phyloP scores from a whole-genome alignment of 2,329 filamentous ascomycete species.

The Calycina marina region DNA sequence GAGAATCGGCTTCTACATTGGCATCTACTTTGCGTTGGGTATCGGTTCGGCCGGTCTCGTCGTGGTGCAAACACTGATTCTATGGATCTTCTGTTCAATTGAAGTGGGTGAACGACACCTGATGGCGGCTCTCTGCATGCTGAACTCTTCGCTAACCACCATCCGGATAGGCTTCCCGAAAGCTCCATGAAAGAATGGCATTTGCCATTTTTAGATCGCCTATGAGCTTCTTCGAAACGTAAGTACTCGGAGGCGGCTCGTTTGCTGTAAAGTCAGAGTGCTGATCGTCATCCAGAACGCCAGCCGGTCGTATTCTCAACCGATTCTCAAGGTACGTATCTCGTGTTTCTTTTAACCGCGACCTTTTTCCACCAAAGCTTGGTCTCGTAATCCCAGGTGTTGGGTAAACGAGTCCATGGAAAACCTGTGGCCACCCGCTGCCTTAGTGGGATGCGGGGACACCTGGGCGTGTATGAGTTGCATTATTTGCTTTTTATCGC shows the following conservation, averaged over 20 bases:
- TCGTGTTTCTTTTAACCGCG: too few relatives aligned
- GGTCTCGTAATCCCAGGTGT: too few relatives aligned
- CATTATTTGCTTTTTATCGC: too few relatives aligned
- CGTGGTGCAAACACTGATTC: conserved; percentile 79
- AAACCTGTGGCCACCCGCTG: too few relatives aligned
- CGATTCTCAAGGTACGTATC: conserved; percentile 73
- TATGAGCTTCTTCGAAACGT: conserved; percentile 96
- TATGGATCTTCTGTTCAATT: conserved; percentile 99
- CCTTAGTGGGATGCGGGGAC: too few relatives aligned
- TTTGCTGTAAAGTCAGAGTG: neutral
- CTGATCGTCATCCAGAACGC: conserved; percentile 35
- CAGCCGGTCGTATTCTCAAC: conserved; percentile 90
- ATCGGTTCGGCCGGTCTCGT: conserved; percentile 74
- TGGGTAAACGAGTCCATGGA: too few relatives aligned
- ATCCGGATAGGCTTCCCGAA: conserved; percentile 60
- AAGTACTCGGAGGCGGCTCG: conserved; percentile 4
- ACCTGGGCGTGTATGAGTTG: conserved; percentile 4
- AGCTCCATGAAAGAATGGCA: conserved; percentile 94
- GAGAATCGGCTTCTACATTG: conserved; percentile 76
- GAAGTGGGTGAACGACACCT: conserved; percentile 44
- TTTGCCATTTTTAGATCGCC: conserved; percentile 93
- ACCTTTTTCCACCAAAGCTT: too few relatives aligned
- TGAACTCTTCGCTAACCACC: conserved; percentile 11
- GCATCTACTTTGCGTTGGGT: conserved; percentile 90
- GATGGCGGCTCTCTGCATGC: conserved; percentile 7